phyloP scores from a whole-genome alignment of 345 rosid genomes.

The Durio zibethinus region DNA sequence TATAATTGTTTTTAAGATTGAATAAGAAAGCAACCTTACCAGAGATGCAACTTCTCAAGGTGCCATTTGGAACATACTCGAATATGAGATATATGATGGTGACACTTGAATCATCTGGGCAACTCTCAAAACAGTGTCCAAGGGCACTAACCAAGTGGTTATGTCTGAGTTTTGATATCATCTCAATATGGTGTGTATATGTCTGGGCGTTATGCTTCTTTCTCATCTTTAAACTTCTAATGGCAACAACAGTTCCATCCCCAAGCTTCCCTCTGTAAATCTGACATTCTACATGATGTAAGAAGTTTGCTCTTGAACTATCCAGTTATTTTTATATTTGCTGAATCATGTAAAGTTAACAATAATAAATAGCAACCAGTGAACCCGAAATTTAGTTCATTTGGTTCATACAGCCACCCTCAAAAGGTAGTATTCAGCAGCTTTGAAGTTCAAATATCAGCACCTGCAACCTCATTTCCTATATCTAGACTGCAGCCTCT shows the following conservation, averaged over 20 bases:
- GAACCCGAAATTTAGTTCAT: too few species aligned
- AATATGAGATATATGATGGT: constrained; percentile 40
- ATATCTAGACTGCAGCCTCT: too few species aligned
- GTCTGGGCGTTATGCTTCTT: constrained; percentile 34
- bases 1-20: background rate
- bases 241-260: constrained; percentile 36
- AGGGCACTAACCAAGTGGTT: constrained; percentile 51
- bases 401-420: too few species aligned
- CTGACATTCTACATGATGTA: constrained; percentile 21
- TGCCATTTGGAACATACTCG: constrained; percentile 42
- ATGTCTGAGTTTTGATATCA: constrained; percentile 59
- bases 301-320: background rate
- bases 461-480: too few species aligned
- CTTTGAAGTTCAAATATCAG: too few species aligned
- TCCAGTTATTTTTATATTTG: background rate
- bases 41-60: constrained; percentile 40
- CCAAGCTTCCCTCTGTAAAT: constrained; percentile 40
- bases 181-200: constrained; percentile 43
- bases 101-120: constrained; percentile 37
- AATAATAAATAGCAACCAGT: background rate
- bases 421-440: too few species aligned
- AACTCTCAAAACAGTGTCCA: constrained; percentile 56
- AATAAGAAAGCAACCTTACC: constrained; percentile 23
- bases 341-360: background rate
- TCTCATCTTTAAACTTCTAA: constrained; percentile 42